A percentile compares a stretch with the other conserved stretches of the same genome.
Conservation (phyloP, 495 filamentous ascomycete species). For the Staphylotrichum longicolle region DNA sequence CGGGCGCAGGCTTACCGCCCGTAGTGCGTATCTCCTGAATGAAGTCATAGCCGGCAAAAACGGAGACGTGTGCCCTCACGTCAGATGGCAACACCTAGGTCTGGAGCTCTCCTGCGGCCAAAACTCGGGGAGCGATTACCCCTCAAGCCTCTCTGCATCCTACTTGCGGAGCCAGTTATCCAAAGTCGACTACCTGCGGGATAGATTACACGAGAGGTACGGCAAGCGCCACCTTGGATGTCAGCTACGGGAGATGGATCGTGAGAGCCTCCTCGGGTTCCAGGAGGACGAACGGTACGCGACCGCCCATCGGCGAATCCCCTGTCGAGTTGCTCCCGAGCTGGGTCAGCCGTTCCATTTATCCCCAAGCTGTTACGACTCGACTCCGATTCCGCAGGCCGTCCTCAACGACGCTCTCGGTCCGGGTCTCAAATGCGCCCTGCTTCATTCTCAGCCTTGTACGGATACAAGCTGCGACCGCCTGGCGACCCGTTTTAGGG, state of each 20-base stretch:
- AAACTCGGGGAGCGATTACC: no score
- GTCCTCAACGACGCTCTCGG: not conserved
- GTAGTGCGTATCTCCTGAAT: not conserved
- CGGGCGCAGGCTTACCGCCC: not conserved
- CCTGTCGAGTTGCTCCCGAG: no score
- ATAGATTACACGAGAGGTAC: not conserved
- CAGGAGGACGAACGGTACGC: no score
- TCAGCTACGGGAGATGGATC: no score
- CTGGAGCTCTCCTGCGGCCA: not conserved
- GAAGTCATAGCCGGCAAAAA: not conserved
- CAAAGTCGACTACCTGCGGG: no score
- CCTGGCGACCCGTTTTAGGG: not conserved
- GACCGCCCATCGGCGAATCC: no score
- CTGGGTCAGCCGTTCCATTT: no score
- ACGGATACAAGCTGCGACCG: not conserved
- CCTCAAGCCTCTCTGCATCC: no score
- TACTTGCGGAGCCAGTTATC: no score
- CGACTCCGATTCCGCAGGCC: not conserved
- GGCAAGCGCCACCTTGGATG: not conserved
- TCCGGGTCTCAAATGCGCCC: not conserved
- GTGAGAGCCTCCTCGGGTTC: no score
- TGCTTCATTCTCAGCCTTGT: slow-evolving; percentile 1
- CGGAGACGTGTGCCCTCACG: not conserved
- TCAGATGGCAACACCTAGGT: not conserved
- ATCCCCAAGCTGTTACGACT: not conserved